phyloP scores from a whole-genome alignment of 2,329 filamentous ascomycete genomes.

The Neofusicoccum kwambonambiense region DNA sequence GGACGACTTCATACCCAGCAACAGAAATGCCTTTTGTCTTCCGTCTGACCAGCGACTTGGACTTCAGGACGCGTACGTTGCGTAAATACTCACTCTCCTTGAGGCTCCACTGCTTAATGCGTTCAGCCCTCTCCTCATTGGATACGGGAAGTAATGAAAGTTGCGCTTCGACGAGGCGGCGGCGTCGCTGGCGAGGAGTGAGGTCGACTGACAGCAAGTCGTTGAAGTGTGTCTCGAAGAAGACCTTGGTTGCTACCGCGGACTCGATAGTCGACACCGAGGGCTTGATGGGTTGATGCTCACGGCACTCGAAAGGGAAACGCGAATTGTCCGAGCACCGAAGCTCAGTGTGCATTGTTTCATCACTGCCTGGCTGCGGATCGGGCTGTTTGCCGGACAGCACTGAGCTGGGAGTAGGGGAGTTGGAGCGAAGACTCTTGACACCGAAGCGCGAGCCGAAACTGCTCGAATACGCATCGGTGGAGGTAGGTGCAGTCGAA shows the following conservation, averaged over 20 bases:
- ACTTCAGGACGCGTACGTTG: conserved; percentile 68
- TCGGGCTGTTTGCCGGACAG: neutral
- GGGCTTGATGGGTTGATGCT: conserved; percentile 26
- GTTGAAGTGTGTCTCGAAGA: conserved; percentile 81
- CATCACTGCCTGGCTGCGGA: neutral
- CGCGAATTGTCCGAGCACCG: neutral
- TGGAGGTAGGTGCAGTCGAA: conserved; percentile 12
- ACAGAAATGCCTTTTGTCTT: conserved; percentile 52
- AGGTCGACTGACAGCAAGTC: conserved; percentile 57
- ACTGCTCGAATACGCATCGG: conserved; percentile 2
- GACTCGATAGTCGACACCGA: conserved; percentile 68
- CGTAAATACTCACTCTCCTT: conserved; percentile 75
- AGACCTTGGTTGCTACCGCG: conserved; percentile 78
- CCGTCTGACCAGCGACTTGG: conserved; percentile 53
- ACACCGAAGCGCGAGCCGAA: neutral
- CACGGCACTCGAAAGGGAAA: neutral
- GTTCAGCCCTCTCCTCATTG: conserved; percentile 55
- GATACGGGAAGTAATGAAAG: conserved; percentile 59
- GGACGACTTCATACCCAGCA: conserved; percentile 75
- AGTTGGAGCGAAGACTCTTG: conserved; percentile 9
- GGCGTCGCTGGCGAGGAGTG: conserved; percentile 61
- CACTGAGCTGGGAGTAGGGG: neutral
- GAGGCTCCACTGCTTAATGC: conserved; percentile 59
- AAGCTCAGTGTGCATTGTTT: neutral
- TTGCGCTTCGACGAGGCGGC: conserved; percentile 61